Evolutionary conservation across 805 yeast genomes (phyloP).

Genomic region (Vanderwaltozyma yarrowii): DNA sequence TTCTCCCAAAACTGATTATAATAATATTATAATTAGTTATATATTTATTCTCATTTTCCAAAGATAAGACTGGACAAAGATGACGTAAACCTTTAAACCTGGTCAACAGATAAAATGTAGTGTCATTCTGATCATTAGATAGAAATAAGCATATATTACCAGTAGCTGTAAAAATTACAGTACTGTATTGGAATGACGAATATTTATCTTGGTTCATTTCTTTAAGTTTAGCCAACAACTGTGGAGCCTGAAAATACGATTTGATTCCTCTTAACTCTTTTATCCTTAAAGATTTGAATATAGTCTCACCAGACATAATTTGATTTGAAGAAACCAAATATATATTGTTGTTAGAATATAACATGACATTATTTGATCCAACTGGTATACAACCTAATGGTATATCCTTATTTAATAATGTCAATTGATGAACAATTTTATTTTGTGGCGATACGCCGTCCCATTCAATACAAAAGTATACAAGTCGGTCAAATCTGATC

Average conservation of each 20-base stretch:
- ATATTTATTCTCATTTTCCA: neutral
- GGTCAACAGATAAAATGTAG: slow-evolving; percentile 15
- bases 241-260: slow-evolving; percentile 15
- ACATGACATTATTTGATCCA: slow-evolving; percentile 10
- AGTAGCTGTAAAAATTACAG: slow-evolving; percentile 14
- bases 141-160: slow-evolving; percentile 19
- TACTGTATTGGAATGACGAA: slow-evolving; percentile 10
- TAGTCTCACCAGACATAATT: slow-evolving; percentile 23
- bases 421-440: slow-evolving; percentile 21
- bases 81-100: slow-evolving; percentile 22
- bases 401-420: slow-evolving; percentile 12
- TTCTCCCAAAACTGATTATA: slow-evolving; percentile 18
- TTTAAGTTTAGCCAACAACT: slow-evolving; percentile 12
- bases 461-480: slow-evolving; percentile 23
- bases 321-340: slow-evolving; percentile 20
- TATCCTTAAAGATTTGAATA: slow-evolving; percentile 6
- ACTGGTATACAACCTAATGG: slow-evolving; percentile 14
- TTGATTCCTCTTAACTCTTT: slow-evolving; percentile 10
- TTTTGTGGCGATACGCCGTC: slow-evolving; percentile 7
- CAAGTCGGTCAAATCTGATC: slow-evolving; percentile 11
- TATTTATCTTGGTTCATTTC: slow-evolving; percentile 1
- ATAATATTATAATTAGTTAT: slow-evolving; percentile 7
- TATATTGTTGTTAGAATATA: slow-evolving; percentile 7
- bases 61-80: slow-evolving; percentile 6
- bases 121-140: slow-evolving; percentile 5